These are phyloP conservation scores for Geotrichum klebahnii DNA, from an alignment of 1,139 yeast species.

Conservation along the genomic window DNA sequence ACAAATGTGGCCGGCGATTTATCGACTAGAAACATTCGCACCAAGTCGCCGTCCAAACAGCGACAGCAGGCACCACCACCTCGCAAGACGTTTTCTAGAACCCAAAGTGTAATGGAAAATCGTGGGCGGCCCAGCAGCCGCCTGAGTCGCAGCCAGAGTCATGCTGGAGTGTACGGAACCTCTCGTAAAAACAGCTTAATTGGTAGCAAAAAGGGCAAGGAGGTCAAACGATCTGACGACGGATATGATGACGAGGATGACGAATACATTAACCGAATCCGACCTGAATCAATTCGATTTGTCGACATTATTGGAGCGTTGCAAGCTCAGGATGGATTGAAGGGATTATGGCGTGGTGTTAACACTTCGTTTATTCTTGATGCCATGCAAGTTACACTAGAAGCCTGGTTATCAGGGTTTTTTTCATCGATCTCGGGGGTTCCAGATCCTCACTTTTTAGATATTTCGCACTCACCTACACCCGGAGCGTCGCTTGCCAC, in stretches of 20 bases:
- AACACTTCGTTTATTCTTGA: conserved; percentile 79
- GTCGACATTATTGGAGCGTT: conserved; percentile 68
- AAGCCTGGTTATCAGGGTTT: conserved; percentile 90
- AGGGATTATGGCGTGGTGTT: conserved; percentile 80
- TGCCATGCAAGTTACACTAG: conserved; percentile 71
- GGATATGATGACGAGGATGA: too few species aligned
- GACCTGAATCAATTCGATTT: conserved; percentile 63
- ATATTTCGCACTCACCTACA: conserved; percentile 74
- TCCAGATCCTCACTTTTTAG: conserved; percentile 89
- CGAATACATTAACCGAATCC: conserved; percentile 39
- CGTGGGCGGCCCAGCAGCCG: conserved; percentile 7
- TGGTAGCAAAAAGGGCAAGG: neutral
- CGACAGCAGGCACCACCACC: conserved; percentile 25
- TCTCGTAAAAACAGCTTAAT: neutral
- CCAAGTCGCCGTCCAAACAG: conserved; percentile 23
- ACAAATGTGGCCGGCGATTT: conserved; percentile 38
- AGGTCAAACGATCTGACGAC: too few species aligned
- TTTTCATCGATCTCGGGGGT: conserved; percentile 74
- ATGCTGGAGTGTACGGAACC: neutral
- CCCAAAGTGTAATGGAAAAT: neutral
- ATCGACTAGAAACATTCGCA: conserved; percentile 15
- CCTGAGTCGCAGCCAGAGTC: neutral
- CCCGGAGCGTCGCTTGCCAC: conserved; percentile 64
- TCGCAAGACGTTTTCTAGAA: neutral
- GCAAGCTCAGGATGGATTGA: conserved; percentile 71